These are phyloP conservation scores for Kodamaea sagamina DNA, from an alignment of 805 yeast species.

Conservation along the genomic window DNA sequence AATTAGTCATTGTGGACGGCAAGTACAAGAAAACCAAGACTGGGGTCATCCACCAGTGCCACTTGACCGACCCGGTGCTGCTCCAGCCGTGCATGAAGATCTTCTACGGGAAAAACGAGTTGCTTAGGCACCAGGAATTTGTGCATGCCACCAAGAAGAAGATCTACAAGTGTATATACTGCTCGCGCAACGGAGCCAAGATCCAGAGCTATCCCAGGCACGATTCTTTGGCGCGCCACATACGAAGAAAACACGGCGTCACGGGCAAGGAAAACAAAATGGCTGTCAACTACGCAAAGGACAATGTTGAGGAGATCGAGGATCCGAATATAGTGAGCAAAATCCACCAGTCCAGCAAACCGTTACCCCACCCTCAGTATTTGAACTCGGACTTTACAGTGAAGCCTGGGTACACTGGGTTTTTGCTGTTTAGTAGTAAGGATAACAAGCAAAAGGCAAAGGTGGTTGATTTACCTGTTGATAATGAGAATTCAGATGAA, in stretches of 20 bases:
- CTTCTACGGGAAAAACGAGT: constrained; percentile 46
- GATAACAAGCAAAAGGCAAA: constrained; percentile 12
- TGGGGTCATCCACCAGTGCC: constrained; percentile 45
- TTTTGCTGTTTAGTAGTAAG: constrained; percentile 27
- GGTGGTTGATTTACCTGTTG: constrained; percentile 13
- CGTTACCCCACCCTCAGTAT: constrained; percentile 34
- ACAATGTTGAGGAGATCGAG: constrained; percentile 41
- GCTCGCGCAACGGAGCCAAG: constrained; percentile 35
- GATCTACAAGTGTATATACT: constrained; percentile 43
- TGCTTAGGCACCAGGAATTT: constrained; percentile 46
- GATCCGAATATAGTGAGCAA: constrained; percentile 21
- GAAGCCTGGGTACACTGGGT: constrained; percentile 32
- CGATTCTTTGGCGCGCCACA: constrained; percentile 46
- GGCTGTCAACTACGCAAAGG: constrained; percentile 47
- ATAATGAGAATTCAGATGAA: background rate
- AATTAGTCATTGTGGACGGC: constrained; percentile 15
- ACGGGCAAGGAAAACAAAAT: constrained; percentile 46
- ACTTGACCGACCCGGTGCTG: constrained; percentile 36
- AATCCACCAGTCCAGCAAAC: constrained; percentile 18
- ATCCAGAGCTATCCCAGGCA: constrained; percentile 46
- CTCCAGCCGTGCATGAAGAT: constrained; percentile 38
- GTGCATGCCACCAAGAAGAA: constrained; percentile 47
- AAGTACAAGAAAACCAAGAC: constrained; percentile 20
- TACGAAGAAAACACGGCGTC: constrained; percentile 45
- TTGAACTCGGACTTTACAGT: constrained; percentile 33